These are phyloP conservation scores for Oxytropis ochrocephala DNA, from an alignment of 306 rosid species.

Conservation along the genomic window DNA sequence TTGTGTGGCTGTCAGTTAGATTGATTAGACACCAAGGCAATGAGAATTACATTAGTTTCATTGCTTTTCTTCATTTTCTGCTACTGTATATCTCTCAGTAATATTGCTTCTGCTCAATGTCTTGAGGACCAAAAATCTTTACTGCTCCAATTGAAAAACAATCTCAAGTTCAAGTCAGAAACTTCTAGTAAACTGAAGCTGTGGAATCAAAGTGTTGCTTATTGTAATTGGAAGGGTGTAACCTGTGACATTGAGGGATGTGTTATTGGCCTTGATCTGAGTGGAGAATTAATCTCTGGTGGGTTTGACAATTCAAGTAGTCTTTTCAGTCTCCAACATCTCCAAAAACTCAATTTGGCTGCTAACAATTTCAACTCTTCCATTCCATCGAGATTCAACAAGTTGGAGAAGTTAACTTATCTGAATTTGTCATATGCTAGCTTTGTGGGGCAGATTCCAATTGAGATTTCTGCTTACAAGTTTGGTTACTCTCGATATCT, in stretches of 20 bases:
- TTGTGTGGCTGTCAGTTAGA: background rate
- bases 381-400: conserved; percentile 33
- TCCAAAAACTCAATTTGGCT: conserved; percentile 26
- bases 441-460: conserved; percentile 35
- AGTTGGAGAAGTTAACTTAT: conserved; percentile 16
- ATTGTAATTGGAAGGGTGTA: conserved; percentile 51
- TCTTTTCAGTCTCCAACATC: conserved; percentile 26
- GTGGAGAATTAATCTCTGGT: conserved; percentile 24
- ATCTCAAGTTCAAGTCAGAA: background rate
- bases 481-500: conserved; percentile 37
- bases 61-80: background rate
- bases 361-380: background rate
- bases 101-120: conserved; percentile 23
- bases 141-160: conserved; percentile 38
- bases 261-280: conserved; percentile 30
- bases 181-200: conserved; percentile 11
- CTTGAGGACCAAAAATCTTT: conserved; percentile 32
- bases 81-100: background rate
- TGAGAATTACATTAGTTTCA: background rate
- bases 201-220: conserved; percentile 30
- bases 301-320: conserved; percentile 23
- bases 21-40: background rate
- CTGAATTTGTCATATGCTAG: conserved; percentile 33
- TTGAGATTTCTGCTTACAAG: conserved; percentile 34
- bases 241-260: conserved; percentile 15